Conservation (phyloP, 768 basidiomycete species). For the Mrakia blollopis region DNA sequence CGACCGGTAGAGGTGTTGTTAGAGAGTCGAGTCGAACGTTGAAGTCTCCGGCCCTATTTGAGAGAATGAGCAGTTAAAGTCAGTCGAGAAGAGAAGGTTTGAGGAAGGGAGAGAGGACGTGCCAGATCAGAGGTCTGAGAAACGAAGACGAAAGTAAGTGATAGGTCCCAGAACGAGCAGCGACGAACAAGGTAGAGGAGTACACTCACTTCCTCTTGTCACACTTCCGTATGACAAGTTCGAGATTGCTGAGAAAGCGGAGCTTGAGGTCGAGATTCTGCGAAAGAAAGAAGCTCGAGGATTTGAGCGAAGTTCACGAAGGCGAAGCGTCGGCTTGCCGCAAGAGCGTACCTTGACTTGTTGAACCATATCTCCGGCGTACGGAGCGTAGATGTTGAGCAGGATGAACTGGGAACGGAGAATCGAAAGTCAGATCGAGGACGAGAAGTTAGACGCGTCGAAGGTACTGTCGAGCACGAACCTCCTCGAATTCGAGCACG, state of each 20-base stretch:
- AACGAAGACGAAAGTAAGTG: background rate
- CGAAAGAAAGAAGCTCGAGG: background rate
- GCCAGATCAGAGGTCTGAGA: background rate
- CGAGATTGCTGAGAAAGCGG: background rate
- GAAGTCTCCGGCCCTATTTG: background rate
- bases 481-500: background rate
- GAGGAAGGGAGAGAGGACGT: background rate
- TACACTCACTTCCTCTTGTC: conserved; percentile 1
- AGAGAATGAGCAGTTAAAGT: background rate
- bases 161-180: no score
- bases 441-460: background rate
- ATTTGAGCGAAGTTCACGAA: no score
- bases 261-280: background rate
- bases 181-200: background rate
- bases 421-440: background rate
- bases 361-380: background rate
- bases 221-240: background rate
- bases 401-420: background rate
- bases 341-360: background rate
- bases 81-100: background rate
- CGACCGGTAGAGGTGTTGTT: background rate
- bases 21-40: conserved; percentile 7
- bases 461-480: background rate
- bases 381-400: background rate
- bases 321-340: no score